These are phyloP conservation scores for Pezicula neosporulosa DNA, from an alignment of 2,329 filamentous ascomycete genomes.

Conservation along the genomic window DNA sequence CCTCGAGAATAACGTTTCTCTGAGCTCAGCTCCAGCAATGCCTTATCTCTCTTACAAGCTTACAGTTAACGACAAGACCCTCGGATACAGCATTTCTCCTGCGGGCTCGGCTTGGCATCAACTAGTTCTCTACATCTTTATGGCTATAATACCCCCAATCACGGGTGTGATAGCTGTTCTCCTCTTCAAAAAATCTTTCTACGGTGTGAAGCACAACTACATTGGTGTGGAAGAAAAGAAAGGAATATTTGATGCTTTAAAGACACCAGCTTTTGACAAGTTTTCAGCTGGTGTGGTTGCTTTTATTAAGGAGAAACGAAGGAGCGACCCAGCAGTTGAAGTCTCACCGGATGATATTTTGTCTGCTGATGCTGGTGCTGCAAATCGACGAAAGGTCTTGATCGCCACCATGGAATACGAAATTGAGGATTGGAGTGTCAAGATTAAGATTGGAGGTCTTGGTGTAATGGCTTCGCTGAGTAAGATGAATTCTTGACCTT, in stretches of 20 bases:
- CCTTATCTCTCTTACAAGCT: slow-evolving; percentile 53
- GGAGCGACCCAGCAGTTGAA: neutral
- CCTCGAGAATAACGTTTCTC: slow-evolving; percentile 52
- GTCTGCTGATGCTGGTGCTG: neutral
- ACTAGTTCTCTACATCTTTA: neutral
- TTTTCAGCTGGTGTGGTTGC: neutral
- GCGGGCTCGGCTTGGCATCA: neutral
- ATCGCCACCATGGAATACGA: slow-evolving; percentile 73
- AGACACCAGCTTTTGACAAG: neutral
- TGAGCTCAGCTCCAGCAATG: slow-evolving; percentile 47
- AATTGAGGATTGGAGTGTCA: slow-evolving; percentile 67
- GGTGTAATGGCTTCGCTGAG: slow-evolving; percentile 67
- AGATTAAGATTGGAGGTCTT: slow-evolving; percentile 68
- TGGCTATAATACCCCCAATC: neutral
- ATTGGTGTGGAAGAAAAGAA: neutral
- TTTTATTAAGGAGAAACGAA: neutral
- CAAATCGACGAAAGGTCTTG: slow-evolving; percentile 49
- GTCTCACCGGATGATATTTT: neutral
- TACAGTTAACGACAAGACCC: slow-evolving; percentile 38
- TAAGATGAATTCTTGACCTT: slow-evolving; percentile 23
- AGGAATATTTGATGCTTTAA: neutral
- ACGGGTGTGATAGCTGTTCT: neutral
- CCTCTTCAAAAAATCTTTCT: neutral
- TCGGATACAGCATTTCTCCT: neutral
- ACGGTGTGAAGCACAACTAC: neutral